These are phyloP conservation scores for Phytophthora capsici DNA, from an alignment of 352 stramenopile species.

Conservation along the genomic window DNA sequence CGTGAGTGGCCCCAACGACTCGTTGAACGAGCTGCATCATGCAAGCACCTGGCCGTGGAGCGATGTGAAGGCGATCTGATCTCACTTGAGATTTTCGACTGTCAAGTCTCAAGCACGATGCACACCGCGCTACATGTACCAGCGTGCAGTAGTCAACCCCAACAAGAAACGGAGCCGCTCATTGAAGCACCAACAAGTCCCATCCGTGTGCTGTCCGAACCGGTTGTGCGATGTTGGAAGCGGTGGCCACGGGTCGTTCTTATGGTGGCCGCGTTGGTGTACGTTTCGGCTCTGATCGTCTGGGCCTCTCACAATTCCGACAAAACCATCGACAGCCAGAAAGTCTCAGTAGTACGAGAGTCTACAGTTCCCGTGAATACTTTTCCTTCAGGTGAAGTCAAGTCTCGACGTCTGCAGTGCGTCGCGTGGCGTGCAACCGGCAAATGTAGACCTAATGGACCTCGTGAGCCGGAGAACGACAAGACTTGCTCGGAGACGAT, in stretches of 20 bases:
- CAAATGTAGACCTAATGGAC: constrained; percentile 32
- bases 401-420: constrained; percentile 22
- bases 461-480: constrained; percentile 27
- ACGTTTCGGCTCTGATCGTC: constrained; percentile 19
- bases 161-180: constrained; percentile 13
- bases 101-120: constrained; percentile 6
- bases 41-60: constrained; percentile 3
- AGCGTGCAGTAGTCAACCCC: constrained; percentile 1
- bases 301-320: constrained; percentile 19
- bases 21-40: constrained; percentile 3
- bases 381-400: constrained; percentile 9
- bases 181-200: constrained; percentile 6
- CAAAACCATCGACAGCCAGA: neutral
- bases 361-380: constrained; percentile 1
- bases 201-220: constrained; percentile 6
- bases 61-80: neutral
- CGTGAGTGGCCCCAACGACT: constrained; percentile 15
- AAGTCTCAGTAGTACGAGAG: neutral
- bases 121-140: neutral
- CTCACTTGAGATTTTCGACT: constrained; percentile 23
- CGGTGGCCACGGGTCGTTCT: constrained; percentile 21
- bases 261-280: constrained; percentile 8
- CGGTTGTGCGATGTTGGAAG: constrained; percentile 3
- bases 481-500: constrained; percentile 23
- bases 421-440: constrained; percentile 31